A percentile compares a stretch with the other conserved stretches of the same genome.
Conservation (phyloP, 352 stramenopile genomes). For the Pythium aristosporum region DNA sequence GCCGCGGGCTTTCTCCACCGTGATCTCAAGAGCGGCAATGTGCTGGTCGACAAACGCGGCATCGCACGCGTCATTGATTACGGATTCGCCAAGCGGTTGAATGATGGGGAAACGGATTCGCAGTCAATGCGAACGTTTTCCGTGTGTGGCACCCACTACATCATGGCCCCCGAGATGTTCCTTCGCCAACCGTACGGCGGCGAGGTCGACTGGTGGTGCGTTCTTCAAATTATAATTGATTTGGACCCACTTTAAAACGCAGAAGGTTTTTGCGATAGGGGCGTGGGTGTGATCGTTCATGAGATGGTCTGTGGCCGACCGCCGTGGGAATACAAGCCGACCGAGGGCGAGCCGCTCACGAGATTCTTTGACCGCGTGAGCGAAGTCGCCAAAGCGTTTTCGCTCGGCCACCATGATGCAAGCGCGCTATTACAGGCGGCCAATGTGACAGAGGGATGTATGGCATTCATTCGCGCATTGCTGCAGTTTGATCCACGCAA, state of each 20-base stretch:
- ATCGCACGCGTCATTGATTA: conserved; percentile 73
- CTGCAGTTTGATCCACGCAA: conserved; percentile 34
- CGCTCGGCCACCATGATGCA: background rate
- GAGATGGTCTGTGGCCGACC: conserved; percentile 68
- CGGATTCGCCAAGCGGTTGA: conserved; percentile 39
- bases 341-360: conserved; percentile 23
- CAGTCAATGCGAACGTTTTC: conserved; percentile 30
- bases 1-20: conserved; percentile 58
- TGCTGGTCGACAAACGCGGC: conserved; percentile 46
- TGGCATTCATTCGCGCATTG: conserved; percentile 8
- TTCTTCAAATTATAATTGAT: background rate
- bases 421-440: background rate
- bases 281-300: conserved; percentile 67
- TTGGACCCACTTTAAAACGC: no score
- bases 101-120: background rate
- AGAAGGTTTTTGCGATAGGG: conserved; percentile 33
- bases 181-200: conserved; percentile 32
- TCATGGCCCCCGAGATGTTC: conserved; percentile 75
- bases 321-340: conserved; percentile 69
- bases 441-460: conserved; percentile 11
- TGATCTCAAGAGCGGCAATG: conserved; percentile 81
- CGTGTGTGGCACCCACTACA: conserved; percentile 71
- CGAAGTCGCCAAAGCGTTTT: conserved; percentile 18
- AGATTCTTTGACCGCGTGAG: conserved; percentile 19
- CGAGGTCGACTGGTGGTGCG: conserved; percentile 73